phyloP scores from a whole-genome alignment of 768 basidiomycete genomes.

The Pleurotus salmoneostramineus region DNA sequence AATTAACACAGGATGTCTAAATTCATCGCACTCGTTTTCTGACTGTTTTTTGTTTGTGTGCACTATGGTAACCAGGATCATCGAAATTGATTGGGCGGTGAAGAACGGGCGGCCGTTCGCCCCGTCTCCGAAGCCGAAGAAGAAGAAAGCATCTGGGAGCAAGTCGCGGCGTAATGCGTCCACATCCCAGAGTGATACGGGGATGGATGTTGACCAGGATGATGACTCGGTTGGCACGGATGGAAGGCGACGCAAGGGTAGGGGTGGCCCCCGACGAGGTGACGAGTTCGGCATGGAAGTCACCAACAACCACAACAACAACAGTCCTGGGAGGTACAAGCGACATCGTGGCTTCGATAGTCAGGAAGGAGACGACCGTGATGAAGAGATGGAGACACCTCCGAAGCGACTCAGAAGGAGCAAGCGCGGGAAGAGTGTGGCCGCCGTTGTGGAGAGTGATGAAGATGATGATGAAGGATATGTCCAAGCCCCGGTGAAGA shows the following conservation, averaged over 20 bases:
- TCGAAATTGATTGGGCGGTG: conserved; percentile 79
- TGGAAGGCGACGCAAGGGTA: conserved; percentile 11
- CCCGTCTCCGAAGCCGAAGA: conserved; percentile 48
- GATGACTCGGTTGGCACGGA: conserved; percentile 7
- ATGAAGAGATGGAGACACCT: conserved; percentile 8
- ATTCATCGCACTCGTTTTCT: conserved; percentile 19
- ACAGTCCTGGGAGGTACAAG: conserved; percentile 34
- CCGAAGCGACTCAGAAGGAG: conserved; percentile 28
- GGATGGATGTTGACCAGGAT: conserved; percentile 8
- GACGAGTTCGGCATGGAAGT: conserved; percentile 39
- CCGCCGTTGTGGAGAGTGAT: conserved; percentile 17
- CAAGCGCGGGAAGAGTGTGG: conserved; percentile 21
- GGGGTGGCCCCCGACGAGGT: conserved; percentile 14
- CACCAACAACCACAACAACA: conserved; percentile 39
- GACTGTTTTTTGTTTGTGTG: not conserved
- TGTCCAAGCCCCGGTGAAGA: conserved; percentile 17
- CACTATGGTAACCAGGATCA: conserved; percentile 47
- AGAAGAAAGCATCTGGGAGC: conserved; percentile 15
- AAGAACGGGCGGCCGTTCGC: conserved; percentile 57
- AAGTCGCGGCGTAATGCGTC: conserved; percentile 16
- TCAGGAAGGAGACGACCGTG: not conserved
- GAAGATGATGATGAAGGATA: conserved; percentile 29
- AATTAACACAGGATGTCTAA: conserved; percentile 36
- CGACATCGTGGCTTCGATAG: not conserved
- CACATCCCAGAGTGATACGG: conserved; percentile 13